Conservation (phyloP, 345 rosid species). For the Cochlearia excelsa region DNA sequence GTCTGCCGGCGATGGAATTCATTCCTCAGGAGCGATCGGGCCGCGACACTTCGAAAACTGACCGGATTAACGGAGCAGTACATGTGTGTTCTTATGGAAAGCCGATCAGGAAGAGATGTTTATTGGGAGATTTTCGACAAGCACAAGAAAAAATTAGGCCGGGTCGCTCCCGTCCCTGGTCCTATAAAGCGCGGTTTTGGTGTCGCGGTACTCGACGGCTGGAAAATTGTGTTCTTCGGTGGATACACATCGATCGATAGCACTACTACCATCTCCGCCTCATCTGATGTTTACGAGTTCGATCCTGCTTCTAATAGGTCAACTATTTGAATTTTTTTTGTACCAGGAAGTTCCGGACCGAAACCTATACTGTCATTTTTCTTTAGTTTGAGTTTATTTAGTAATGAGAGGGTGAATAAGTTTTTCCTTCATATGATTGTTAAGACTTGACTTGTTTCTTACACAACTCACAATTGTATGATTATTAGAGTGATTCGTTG, state of each 20-base stretch:
- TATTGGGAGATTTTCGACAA: slow-evolving; percentile 78
- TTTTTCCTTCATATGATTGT: no score
- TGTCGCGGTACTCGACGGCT: slow-evolving; percentile 50
- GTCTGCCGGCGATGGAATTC: slow-evolving; percentile 80
- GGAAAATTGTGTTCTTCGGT: slow-evolving; percentile 75
- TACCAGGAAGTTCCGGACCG: no score
- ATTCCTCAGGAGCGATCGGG: slow-evolving; percentile 67
- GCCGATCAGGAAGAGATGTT: slow-evolving; percentile 63
- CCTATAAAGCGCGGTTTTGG: slow-evolving; percentile 63
- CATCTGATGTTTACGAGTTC: slow-evolving; percentile 68
- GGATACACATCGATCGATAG: slow-evolving; percentile 51
- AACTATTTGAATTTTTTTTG: neutral
- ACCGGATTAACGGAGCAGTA: slow-evolving; percentile 72
- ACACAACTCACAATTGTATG: no score
- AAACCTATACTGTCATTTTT: neutral
- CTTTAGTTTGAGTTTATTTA: neutral
- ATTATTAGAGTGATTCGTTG: no score
- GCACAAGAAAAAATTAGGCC: slow-evolving; percentile 47
- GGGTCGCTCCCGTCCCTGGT: slow-evolving; percentile 76
- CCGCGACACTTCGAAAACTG: slow-evolving; percentile 49
- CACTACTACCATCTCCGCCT: slow-evolving; percentile 41
- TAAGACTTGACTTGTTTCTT: no score
- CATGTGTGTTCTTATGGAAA: slow-evolving; percentile 61
- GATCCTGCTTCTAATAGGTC: slow-evolving; percentile 81
- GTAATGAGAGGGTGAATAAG: no score